These are phyloP conservation scores for Helicocarpus griseus DNA, from an alignment of 2,329 filamentous ascomycete genomes.

Conservation along the genomic window DNA sequence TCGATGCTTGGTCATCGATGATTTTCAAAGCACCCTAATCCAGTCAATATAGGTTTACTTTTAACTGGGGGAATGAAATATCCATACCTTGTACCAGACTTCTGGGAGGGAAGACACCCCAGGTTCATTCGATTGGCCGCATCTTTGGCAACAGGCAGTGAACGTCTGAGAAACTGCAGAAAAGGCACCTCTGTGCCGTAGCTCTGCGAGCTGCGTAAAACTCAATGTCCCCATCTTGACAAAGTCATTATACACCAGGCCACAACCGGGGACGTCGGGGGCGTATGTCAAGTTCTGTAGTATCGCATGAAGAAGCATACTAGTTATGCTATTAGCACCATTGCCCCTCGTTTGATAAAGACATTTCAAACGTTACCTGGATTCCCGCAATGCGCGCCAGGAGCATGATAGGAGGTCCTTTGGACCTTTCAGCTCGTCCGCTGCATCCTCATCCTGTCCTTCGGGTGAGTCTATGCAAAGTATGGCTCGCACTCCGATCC, in stretches of 20 bases:
- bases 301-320: constrained; percentile 60
- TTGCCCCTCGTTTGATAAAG: constrained; percentile 3
- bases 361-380: constrained; percentile 50
- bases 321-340: constrained; percentile 27
- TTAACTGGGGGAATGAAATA: constrained; percentile 1
- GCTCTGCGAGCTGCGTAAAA: constrained; percentile 69
- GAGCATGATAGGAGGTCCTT: constrained; percentile 92
- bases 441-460: constrained; percentile 54
- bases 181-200: constrained; percentile 87
- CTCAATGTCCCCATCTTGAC: constrained; percentile 60
- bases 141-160: constrained; percentile 63
- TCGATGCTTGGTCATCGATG: constrained; percentile 66
- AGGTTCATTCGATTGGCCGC: constrained; percentile 42
- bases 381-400: constrained; percentile 90
- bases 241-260: constrained; percentile 50
- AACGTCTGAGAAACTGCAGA: constrained; percentile 89
- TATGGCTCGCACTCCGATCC: constrained; percentile 63
- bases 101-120: constrained; percentile 43
- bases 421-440: constrained; percentile 64
- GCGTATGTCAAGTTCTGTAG: constrained; percentile 45
- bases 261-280: constrained; percentile 30
- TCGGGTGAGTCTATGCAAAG: constrained; percentile 93
- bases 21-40: constrained; percentile 47
- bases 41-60: constrained; percentile 14
- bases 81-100: constrained; percentile 59